Percentiles rank a stretch among this genome's conserved stretches.
phyloP scores from a whole-genome alignment of 306 rosid species.

The Potentilla sterilis region DNA sequence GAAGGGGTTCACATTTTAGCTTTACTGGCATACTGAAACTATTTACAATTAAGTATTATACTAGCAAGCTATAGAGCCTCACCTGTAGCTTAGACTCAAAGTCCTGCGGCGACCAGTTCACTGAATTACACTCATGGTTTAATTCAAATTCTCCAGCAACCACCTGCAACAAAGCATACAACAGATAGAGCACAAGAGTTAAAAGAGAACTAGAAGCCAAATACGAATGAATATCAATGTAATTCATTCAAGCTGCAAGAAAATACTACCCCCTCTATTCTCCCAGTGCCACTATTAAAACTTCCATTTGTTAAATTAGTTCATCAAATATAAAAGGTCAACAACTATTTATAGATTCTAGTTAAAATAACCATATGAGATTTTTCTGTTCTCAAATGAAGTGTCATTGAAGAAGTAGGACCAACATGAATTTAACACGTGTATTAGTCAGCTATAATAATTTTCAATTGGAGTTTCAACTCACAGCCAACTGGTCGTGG shows the following conservation, averaged over 20 bases:
- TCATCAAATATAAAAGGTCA: not conserved
- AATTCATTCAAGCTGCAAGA: not conserved
- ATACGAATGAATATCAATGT: not conserved
- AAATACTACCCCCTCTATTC: not conserved
- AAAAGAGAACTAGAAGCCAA: not conserved
- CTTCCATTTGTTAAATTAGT: not conserved
- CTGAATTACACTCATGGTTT: constrained; percentile 79
- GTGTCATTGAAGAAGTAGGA: not conserved
- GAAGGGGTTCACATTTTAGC: not conserved
- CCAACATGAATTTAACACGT: not conserved
- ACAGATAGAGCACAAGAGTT: constrained; percentile 9
- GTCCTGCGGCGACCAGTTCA: constrained; percentile 95
- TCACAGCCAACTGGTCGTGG: not conserved
- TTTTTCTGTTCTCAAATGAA: not conserved
- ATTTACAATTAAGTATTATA: constrained; percentile 7
- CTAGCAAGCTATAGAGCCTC: constrained; percentile 15
- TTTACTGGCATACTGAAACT: constrained; percentile 10
- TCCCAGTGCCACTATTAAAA: constrained; percentile 1
- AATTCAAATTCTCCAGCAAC: constrained; percentile 96
- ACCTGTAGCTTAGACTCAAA: constrained; percentile 95
- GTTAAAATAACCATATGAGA: not conserved
- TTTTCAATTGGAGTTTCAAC: not conserved
- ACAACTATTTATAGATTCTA: not conserved
- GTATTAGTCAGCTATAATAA: not conserved
- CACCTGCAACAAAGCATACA: constrained; percentile 51